Evolutionary conservation across 306 rosid species (phyloP).

Genomic region (Hippophae rhamnoides): DNA sequence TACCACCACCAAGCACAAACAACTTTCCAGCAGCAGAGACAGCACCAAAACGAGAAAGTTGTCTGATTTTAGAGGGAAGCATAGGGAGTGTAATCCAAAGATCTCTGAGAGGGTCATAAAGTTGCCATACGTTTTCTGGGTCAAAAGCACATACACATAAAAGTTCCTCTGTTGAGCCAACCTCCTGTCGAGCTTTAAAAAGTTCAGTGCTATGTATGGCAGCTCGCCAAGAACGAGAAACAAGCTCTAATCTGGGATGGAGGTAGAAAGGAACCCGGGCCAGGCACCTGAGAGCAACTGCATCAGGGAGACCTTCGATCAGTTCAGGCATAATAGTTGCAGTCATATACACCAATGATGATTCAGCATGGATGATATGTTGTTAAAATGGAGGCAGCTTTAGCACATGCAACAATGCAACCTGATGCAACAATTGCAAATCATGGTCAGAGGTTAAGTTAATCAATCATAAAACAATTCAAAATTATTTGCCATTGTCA

Average conservation of each 20-base stretch:
- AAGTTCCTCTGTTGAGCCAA: slow-evolving; percentile 56
- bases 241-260: slow-evolving; percentile 53
- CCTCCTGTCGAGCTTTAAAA: slow-evolving; percentile 53
- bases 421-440: too few relatives aligned
- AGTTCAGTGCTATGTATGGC: slow-evolving; percentile 55
- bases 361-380: too few relatives aligned
- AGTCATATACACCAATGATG: too few relatives aligned
- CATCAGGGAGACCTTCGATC: slow-evolving; percentile 73
- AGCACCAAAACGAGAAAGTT: slow-evolving; percentile 56
- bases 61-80: slow-evolving; percentile 80
- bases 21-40: slow-evolving; percentile 51
- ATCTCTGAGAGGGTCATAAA: slow-evolving; percentile 76
- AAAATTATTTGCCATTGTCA: too few relatives aligned
- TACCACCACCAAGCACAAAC: slow-evolving; percentile 72
- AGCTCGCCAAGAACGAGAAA: slow-evolving; percentile 59
- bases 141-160: slow-evolving; percentile 34
- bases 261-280: slow-evolving; percentile 68
- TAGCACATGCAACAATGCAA: too few relatives aligned
- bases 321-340: slow-evolving; percentile 49
- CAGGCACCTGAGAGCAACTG: slow-evolving; percentile 64
- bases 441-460: too few relatives aligned
- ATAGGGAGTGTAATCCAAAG: slow-evolving; percentile 93
- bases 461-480: too few relatives aligned
- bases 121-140: slow-evolving; percentile 88
- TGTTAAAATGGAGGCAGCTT: too few relatives aligned